A percentile compares a stretch with the other conserved stretches of the same genome.
These are phyloP conservation scores for Cucumis cinereus DNA, from an alignment of 306 rosid species.

Conservation along the genomic window DNA sequence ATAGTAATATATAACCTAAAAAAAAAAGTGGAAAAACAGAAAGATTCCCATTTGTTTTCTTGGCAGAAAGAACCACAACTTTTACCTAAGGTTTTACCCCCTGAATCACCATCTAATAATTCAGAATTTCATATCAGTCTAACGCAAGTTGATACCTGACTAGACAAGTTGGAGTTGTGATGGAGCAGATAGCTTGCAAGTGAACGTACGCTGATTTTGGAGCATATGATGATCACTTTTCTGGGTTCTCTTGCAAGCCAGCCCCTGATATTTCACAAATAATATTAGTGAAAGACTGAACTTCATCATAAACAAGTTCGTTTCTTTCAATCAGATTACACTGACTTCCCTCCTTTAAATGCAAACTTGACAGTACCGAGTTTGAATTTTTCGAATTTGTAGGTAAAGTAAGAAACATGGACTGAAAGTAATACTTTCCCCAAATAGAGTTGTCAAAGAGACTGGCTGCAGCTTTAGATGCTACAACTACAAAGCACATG, in stretches of 20 bases:
- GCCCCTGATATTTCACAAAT: constrained; percentile 16
- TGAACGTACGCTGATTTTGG: constrained; percentile 42
- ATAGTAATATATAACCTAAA: not conserved
- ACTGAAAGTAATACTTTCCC: not conserved
- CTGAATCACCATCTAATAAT: not conserved
- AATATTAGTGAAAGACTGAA: not conserved
- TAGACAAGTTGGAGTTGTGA: constrained; percentile 43
- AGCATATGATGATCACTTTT: constrained; percentile 50
- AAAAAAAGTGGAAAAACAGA: not conserved
- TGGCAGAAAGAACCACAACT: not conserved
- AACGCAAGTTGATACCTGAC: not conserved
- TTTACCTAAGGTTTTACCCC: not conserved
- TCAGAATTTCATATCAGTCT: not conserved
- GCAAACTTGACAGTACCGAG: not conserved
- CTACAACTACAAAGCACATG: not conserved
- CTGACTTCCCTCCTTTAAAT: constrained; percentile 10
- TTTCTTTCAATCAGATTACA: constrained; percentile 6
- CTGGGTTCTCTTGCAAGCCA: constrained; percentile 6
- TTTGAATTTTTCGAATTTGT: not conserved
- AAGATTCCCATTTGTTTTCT: constrained; percentile 2
- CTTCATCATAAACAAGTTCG: not conserved
- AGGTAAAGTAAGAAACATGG: not conserved
- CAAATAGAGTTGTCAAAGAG: constrained; percentile 1
- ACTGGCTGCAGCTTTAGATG: constrained; percentile 2
- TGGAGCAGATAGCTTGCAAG: constrained; percentile 33